These are phyloP conservation scores for Ustulina deusta DNA, from an alignment of 2,329 filamentous ascomycete species.

Conservation along the genomic window DNA sequence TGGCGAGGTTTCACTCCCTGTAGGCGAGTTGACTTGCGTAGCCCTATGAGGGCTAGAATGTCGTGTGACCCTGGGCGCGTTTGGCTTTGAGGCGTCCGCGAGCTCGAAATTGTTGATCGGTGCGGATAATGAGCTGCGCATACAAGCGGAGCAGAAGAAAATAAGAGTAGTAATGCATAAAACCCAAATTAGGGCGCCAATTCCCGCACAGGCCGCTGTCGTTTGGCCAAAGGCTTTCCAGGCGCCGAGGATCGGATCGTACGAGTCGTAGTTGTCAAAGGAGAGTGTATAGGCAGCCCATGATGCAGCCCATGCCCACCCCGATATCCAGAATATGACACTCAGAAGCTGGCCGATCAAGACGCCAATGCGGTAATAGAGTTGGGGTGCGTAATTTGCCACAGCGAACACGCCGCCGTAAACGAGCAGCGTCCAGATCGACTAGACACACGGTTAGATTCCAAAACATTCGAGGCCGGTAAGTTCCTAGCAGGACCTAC, in stretches of 20 bases:
- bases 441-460: slow-evolving; percentile 48
- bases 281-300: slow-evolving; percentile 49
- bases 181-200: slow-evolving; percentile 59
- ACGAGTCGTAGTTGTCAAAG: slow-evolving; percentile 42
- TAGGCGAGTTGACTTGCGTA: background rate
- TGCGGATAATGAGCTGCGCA: slow-evolving; percentile 42
- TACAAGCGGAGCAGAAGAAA: slow-evolving; percentile 55
- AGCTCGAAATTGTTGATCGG: slow-evolving; percentile 45
- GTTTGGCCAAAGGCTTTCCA: slow-evolving; percentile 50
- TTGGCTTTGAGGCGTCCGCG: slow-evolving; percentile 18
- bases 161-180: slow-evolving; percentile 54
- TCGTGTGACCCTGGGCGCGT: background rate
- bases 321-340: slow-evolving; percentile 60
- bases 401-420: slow-evolving; percentile 55
- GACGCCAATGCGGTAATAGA: slow-evolving; percentile 44
- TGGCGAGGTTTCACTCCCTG: background rate
- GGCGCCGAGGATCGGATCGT: slow-evolving; percentile 22
- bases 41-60: background rate
- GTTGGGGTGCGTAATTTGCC: slow-evolving; percentile 53
- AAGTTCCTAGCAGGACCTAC: slow-evolving; percentile 52
- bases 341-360: slow-evolving; percentile 53
- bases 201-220: slow-evolving; percentile 55
- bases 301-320: slow-evolving; percentile 58
- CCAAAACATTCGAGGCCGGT: background rate
- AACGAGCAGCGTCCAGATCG: slow-evolving; percentile 57